phyloP scores from a whole-genome alignment of 2,329 filamentous ascomycete species.

The Scytalidium sp. region DNA sequence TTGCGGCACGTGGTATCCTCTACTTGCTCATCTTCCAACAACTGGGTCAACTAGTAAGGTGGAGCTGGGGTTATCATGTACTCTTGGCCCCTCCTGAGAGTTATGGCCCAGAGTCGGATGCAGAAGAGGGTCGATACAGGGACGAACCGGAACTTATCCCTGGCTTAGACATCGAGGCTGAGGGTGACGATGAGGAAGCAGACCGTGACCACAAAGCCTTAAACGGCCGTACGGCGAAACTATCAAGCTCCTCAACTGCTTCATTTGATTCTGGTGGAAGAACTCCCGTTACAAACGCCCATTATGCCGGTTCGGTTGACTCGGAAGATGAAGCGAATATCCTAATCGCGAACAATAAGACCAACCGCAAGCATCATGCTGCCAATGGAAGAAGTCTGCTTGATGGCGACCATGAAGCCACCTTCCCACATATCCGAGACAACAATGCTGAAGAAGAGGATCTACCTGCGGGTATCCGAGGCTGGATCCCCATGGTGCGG shows the following conservation, averaged over 20 bases:
- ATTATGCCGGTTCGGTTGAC: slow-evolving; percentile 25
- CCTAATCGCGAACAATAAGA: slow-evolving; percentile 31
- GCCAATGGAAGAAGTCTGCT: slow-evolving; percentile 36
- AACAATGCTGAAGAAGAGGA: slow-evolving; percentile 24
- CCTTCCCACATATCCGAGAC: slow-evolving; percentile 55
- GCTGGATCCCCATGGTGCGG: slow-evolving; percentile 36
- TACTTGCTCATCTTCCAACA: slow-evolving; percentile 98
- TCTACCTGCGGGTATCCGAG: slow-evolving; percentile 37
- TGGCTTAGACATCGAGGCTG: slow-evolving; percentile 39
- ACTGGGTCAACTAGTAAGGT: slow-evolving; percentile 88
- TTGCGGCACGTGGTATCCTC: slow-evolving; percentile 87
- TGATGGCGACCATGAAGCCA: slow-evolving; percentile 43
- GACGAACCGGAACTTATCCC: slow-evolving; percentile 49
- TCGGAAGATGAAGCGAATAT: slow-evolving; percentile 39
- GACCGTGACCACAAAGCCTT: slow-evolving; percentile 1
- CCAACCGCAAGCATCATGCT: slow-evolving; percentile 16
- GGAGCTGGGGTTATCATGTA: slow-evolving; percentile 98
- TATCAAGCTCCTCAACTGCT: slow-evolving; percentile 10
- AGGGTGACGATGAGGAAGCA: slow-evolving; percentile 30
- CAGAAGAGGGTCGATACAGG: slow-evolving; percentile 62
- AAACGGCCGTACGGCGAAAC: slow-evolving; percentile 2
- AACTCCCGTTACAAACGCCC: slow-evolving; percentile 25
- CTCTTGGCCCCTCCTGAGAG: slow-evolving; percentile 81
- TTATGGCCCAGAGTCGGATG: slow-evolving; percentile 61
- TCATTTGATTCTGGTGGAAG: slow-evolving; percentile 30